Conservation (phyloP, 306 rosid genomes). For the Luffa acutangula region DNA sequence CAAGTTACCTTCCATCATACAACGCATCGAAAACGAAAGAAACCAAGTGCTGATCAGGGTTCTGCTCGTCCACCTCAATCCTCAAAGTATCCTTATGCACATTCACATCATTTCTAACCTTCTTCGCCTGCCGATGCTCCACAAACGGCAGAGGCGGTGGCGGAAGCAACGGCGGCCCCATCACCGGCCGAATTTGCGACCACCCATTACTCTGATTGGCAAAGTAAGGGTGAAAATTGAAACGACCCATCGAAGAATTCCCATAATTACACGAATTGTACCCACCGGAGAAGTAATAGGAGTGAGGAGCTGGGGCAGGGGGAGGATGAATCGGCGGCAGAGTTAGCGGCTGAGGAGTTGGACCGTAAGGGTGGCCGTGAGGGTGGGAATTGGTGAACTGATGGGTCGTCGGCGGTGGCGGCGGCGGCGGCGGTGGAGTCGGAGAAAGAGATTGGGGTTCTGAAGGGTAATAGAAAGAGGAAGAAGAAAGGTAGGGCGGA, state of each 20-base stretch:
- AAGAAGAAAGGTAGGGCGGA: conserved; percentile 13
- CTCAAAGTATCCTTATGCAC: conserved; percentile 62
- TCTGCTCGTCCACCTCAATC: conserved; percentile 40
- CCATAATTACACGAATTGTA: conserved; percentile 28
- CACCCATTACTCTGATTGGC: conserved; percentile 41
- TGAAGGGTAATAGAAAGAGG: conserved; percentile 27
- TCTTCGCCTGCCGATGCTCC: conserved; percentile 71
- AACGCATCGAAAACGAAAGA: conserved; percentile 79
- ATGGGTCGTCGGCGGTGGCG: conserved; percentile 29
- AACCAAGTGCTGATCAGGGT: conserved; percentile 57
- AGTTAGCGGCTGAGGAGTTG: conserved; percentile 21
- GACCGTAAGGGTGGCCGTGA: conserved; percentile 7
- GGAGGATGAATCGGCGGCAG: conserved; percentile 23
- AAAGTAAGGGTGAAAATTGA: conserved; percentile 33
- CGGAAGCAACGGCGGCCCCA: conserved; percentile 21
- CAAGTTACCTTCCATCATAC: conserved; percentile 61
- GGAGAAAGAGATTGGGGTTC: conserved; percentile 24
- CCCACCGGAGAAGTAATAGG: conserved; percentile 38
- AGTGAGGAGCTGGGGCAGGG: conserved; percentile 22
- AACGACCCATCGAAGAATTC: conserved; percentile 26
- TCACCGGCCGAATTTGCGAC: conserved; percentile 25
- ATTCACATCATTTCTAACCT: conserved; percentile 66
- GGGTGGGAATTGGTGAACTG: conserved; percentile 20
- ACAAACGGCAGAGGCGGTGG: conserved; percentile 43
- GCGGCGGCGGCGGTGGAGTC: conserved; percentile 24